These are phyloP conservation scores for Drechslera avenae DNA, from an alignment of 2,329 filamentous ascomycete genomes.

Conservation along the genomic window DNA sequence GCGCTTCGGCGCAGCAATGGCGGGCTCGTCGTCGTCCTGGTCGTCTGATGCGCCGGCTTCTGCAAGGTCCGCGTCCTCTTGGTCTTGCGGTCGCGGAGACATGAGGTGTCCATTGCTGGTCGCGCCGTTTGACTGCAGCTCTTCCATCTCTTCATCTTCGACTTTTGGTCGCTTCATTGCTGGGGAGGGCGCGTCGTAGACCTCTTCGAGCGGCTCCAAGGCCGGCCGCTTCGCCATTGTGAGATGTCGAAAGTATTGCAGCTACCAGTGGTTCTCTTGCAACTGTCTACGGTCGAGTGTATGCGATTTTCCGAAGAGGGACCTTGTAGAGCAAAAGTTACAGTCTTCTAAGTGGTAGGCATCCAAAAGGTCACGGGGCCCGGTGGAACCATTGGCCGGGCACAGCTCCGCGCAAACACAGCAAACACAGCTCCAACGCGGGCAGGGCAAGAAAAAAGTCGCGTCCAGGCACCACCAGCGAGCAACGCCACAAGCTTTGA, in stretches of 20 bases:
- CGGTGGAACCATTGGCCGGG: constrained; percentile 26
- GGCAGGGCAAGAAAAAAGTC: constrained; percentile 43
- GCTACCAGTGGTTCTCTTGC: neutral
- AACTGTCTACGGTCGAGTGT: neutral
- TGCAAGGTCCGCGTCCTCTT: constrained; percentile 45
- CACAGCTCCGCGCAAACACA: constrained; percentile 24
- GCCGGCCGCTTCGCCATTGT: constrained; percentile 56
- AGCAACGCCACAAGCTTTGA: constrained; percentile 33
- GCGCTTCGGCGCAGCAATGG: constrained; percentile 59
- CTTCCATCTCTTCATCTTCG: constrained; percentile 50
- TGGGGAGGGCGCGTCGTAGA: constrained; percentile 50
- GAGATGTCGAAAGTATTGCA: constrained; percentile 1
- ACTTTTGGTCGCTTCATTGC: constrained; percentile 55
- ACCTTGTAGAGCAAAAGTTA: constrained; percentile 1
- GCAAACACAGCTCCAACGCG: constrained; percentile 36
- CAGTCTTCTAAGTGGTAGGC: constrained; percentile 23
- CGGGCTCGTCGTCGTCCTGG: constrained; percentile 43
- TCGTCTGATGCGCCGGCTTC: constrained; percentile 41
- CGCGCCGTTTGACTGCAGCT: constrained; percentile 29
- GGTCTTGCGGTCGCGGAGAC: constrained; percentile 33
- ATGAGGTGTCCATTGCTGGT: constrained; percentile 39
- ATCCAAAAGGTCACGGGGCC: constrained; percentile 22
- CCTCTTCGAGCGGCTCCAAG: constrained; percentile 52
- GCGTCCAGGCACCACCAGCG: constrained; percentile 39
- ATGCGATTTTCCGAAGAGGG: neutral